Base-by-base conservation (phyloP, 495 filamentous ascomycete species). In the Entonaema liquescens region DNA sequence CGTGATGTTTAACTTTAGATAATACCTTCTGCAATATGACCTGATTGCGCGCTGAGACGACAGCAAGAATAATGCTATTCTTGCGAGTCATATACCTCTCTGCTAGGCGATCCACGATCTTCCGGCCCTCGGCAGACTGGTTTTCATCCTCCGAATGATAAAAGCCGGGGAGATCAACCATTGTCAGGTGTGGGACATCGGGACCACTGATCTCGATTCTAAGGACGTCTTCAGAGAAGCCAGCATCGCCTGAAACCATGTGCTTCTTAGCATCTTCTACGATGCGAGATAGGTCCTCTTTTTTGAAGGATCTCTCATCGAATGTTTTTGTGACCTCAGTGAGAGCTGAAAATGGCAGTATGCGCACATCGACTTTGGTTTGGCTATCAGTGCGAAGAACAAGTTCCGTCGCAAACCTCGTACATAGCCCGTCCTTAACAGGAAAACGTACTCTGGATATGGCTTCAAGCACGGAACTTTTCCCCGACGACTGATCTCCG, bases 401-500 rank as follows among this genome's bases (percentile, higher is more conserved):
- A 1, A 89, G 67, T 70, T 93, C 89, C 0, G 88, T 92, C 2
- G 90, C 87, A 63, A 92, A 92, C 0, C 89, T 82, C 0, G 91
- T 93, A 75, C 91, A 92, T 0, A 89, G 72, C 50, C 84, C 87
- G 59, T 86, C 85, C 44, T 89, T 86, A n/a, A 83, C 73, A 0
- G 91, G 89, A 65, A 93, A 93, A 0, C 87, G 85, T 15, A 92
- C 87, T 40, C 88, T 85, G 0, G 90, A 89, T 52, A 95, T 86
- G 0, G 89, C 91, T 78, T 93, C 90, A 0, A 93, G 84, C 0
- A 93, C 89, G 0, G 90, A 93, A 71, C 88, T 91, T 69, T 93
- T 93, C 2, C 91, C 91, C 11, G 86, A 85, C 0, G 88, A 90
- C 68, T 92, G 90, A 72, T 91, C 86, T 0, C 91, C 91, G 62